Conservation (phyloP, 2,329 filamentous ascomycete genomes). For the Ophiognomonia clavigignenti-juglandacearum region DNA sequence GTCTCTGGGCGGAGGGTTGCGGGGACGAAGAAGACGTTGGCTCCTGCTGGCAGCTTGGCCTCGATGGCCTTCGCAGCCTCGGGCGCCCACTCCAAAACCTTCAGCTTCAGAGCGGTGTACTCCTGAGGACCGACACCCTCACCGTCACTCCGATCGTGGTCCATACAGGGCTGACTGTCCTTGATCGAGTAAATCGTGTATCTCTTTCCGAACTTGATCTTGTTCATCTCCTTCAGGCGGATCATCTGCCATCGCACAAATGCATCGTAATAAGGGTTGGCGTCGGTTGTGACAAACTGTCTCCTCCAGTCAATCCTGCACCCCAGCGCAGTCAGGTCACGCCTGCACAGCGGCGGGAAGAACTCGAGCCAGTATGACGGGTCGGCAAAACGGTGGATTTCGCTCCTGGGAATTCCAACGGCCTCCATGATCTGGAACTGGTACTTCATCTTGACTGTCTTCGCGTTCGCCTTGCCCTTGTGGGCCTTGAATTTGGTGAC, state of each 20-base stretch:
- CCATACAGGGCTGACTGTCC: conserved; percentile 68
- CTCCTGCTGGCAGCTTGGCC: conserved; percentile 71
- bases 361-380: conserved; percentile 86
- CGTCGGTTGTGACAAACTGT: conserved; percentile 90
- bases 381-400: conserved; percentile 92
- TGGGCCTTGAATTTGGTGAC: conserved; percentile 87
- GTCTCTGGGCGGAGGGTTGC: conserved; percentile 94
- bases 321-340: conserved; percentile 78
- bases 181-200: conserved; percentile 94
- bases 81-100: conserved; percentile 83
- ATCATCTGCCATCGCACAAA: conserved; percentile 98
- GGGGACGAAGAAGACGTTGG: conserved; percentile 83
- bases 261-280: conserved; percentile 91
- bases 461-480: conserved; percentile 87
- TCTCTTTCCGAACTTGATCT: conserved; percentile 82
- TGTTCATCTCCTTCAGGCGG: conserved; percentile 78
- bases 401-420: conserved; percentile 77
- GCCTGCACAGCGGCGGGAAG: conserved; percentile 78
- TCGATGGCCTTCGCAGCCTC: conserved; percentile 66
- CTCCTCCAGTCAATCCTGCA: conserved; percentile 89
- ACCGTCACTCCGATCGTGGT: conserved; percentile 42
- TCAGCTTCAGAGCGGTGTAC: conserved; percentile 88
- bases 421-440: conserved; percentile 89
- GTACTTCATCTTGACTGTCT: conserved; percentile 91
- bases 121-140: conserved; percentile 44